A percentile compares a stretch with the other conserved stretches of the same genome.
Evolutionary conservation across 768 basidiomycete species (phyloP).

Genomic region (Daedalea quercina): DNA sequence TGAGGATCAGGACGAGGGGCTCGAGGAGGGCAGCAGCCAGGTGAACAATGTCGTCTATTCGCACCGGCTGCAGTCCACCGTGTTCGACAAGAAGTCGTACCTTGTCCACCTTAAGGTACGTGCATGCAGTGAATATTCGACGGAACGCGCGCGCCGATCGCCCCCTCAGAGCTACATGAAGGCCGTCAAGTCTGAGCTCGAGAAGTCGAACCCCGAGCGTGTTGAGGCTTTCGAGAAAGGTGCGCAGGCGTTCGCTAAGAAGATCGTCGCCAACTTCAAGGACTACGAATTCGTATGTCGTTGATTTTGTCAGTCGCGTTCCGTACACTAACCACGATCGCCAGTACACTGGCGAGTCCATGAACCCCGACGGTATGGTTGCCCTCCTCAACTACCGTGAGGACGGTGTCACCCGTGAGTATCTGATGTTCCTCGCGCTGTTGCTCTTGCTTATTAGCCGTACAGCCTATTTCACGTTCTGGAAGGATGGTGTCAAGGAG

Average conservation of each 20-base stretch:
- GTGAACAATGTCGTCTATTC: constrained; percentile 92
- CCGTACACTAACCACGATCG: neutral
- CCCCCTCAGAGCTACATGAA: constrained; percentile 87
- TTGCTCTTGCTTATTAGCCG: neutral
- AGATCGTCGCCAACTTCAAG: constrained; percentile 84
- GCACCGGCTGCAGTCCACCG: constrained; percentile 77
- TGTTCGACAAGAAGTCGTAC: constrained; percentile 90
- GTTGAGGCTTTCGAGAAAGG: constrained; percentile 78
- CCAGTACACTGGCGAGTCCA: constrained; percentile 65
- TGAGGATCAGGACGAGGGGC: constrained; percentile 75
- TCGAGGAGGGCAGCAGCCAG: constrained; percentile 68
- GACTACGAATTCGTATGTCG: constrained; percentile 84
- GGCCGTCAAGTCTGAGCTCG: constrained; percentile 64
- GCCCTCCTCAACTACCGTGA: constrained; percentile 91
- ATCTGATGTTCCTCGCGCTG: constrained; percentile 24
- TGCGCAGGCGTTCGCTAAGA: constrained; percentile 77
- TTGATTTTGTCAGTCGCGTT: neutral
- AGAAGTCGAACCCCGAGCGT: constrained; percentile 44
- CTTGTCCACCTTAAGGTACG: constrained; percentile 74
- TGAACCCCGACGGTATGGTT: constrained; percentile 91
- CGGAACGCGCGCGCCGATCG: neutral
- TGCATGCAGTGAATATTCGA: neutral
- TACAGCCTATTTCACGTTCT: constrained; percentile 86
- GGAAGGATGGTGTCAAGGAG: constrained; percentile 91
- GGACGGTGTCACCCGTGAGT: constrained; percentile 83